Evolutionary conservation across 176 grass and related monocot species (phyloP).

Genomic region (Stipa capillata): DNA sequence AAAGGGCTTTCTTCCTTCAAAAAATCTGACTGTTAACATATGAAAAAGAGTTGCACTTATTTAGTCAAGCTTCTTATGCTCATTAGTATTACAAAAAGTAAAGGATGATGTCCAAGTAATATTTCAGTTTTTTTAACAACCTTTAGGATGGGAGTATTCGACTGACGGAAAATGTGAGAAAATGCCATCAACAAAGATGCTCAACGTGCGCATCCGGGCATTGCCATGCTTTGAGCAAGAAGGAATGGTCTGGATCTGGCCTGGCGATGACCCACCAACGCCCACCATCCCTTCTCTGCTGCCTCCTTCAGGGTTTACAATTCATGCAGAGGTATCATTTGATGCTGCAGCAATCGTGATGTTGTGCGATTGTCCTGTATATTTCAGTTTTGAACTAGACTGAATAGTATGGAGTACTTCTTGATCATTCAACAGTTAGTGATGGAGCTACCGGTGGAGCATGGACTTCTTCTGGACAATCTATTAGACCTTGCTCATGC

Average conservation of each 20-base stretch:
- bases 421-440: slow-evolving; percentile 61
- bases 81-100: background rate
- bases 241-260: slow-evolving; percentile 99
- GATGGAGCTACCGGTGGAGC: slow-evolving; percentile 93
- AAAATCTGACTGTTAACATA: background rate
- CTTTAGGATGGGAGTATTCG: slow-evolving; percentile 94
- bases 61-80: background rate
- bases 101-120: slow-evolving; percentile 4
- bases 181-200: slow-evolving; percentile 90
- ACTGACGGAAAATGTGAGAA: slow-evolving; percentile 93
- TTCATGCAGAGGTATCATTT: slow-evolving; percentile 74
- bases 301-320: slow-evolving; percentile 73
- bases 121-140: background rate
- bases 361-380: background rate
- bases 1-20: background rate
- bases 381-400: background rate
- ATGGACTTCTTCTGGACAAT: slow-evolving; percentile 95
- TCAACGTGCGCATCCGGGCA: slow-evolving; percentile 60
- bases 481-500: slow-evolving; percentile 96
- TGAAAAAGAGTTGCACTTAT: background rate
- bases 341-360: background rate
- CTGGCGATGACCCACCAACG: slow-evolving; percentile 55
- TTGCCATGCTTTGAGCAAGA: slow-evolving; percentile 95
- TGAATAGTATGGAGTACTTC: background rate
- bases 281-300: slow-evolving; percentile 71